These are phyloP conservation scores for Graphium sp. DNA, from an alignment of 2,329 filamentous ascomycete species.

Conservation along the genomic window DNA sequence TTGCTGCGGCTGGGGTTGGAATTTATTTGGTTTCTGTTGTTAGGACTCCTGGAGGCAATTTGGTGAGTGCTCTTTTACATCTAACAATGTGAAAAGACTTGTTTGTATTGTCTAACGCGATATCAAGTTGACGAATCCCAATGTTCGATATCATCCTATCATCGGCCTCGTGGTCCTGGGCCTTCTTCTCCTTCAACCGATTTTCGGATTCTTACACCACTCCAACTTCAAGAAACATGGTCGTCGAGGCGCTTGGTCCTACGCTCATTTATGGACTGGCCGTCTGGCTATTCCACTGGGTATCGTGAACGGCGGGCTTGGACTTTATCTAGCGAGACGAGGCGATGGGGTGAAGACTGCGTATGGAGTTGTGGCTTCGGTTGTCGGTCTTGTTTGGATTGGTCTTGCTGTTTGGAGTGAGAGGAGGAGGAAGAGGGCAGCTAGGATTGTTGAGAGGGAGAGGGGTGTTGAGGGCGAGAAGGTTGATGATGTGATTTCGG, in stretches of 20 bases:
- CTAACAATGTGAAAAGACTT: too few relatives aligned
- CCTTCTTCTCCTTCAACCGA: conserved; percentile 20
- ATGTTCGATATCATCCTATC: conserved; percentile 23
- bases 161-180: conserved; percentile 24
- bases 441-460: not conserved
- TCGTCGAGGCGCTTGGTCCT: conserved; percentile 21
- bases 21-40: conserved; percentile 20
- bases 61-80: conserved; percentile 12
- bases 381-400: conserved; percentile 21
- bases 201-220: conserved; percentile 25
- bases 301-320: conserved; percentile 26
- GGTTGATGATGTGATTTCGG: too few relatives aligned
- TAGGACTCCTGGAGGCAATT: conserved; percentile 10
- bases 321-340: conserved; percentile 18
- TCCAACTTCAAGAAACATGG: conserved; percentile 16
- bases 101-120: not conserved
- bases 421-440: conserved; percentile 3
- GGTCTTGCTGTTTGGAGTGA: conserved; percentile 14
- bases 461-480: not conserved
- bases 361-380: conserved; percentile 19
- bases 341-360: conserved; percentile 12
- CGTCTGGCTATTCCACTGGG: conserved; percentile 20
- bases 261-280: conserved; percentile 25
- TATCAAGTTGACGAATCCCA: conserved; percentile 12
- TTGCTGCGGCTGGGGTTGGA: conserved; percentile 22